These are phyloP conservation scores for Mollisia scopiformis DNA, from an alignment of 2,329 filamentous ascomycete genomes.

Conservation along the genomic window DNA sequence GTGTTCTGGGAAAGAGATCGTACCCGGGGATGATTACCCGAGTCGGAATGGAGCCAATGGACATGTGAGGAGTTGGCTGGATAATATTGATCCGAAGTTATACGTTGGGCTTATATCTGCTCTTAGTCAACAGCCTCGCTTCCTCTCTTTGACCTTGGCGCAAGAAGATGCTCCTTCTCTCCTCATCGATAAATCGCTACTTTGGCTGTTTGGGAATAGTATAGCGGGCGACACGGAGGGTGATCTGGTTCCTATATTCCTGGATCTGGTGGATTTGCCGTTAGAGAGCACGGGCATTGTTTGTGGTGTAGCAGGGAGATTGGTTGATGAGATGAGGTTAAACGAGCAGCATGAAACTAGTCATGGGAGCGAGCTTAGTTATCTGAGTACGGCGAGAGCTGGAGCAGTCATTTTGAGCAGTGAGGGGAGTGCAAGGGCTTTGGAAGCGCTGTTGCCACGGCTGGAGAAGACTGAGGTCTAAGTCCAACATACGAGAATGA, in stretches of 20 bases:
- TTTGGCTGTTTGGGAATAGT: conserved; percentile 69
- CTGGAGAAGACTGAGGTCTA: conserved; percentile 19
- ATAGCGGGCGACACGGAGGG: conserved; percentile 76
- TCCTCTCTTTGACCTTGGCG: conserved; percentile 75
- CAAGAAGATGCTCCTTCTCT: conserved; percentile 75
- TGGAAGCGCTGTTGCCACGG: conserved; percentile 65
- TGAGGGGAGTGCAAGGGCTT: conserved; percentile 72
- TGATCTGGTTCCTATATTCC: conserved; percentile 80
- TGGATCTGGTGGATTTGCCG: conserved; percentile 80
- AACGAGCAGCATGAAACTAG: conserved; percentile 58
- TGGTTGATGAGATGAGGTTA: conserved; percentile 70
- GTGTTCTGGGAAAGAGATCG: conserved; percentile 67
- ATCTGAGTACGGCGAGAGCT: conserved; percentile 84
- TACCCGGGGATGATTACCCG: conserved; percentile 32
- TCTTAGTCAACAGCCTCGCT: conserved; percentile 63
- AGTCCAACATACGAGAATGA: not conserved
- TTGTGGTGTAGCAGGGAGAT: conserved; percentile 83
- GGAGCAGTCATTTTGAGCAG: conserved; percentile 86
- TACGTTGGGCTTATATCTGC: conserved; percentile 66
- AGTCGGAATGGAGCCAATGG: not conserved
- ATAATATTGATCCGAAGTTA: conserved; percentile 63
- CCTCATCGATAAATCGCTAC: conserved; percentile 69
- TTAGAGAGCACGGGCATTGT: conserved; percentile 93
- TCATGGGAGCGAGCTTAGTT: conserved; percentile 69
- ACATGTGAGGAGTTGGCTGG: conserved; percentile 49